phyloP scores from a whole-genome alignment of 805 yeast genomes.

The Clavispora carvajalis region DNA sequence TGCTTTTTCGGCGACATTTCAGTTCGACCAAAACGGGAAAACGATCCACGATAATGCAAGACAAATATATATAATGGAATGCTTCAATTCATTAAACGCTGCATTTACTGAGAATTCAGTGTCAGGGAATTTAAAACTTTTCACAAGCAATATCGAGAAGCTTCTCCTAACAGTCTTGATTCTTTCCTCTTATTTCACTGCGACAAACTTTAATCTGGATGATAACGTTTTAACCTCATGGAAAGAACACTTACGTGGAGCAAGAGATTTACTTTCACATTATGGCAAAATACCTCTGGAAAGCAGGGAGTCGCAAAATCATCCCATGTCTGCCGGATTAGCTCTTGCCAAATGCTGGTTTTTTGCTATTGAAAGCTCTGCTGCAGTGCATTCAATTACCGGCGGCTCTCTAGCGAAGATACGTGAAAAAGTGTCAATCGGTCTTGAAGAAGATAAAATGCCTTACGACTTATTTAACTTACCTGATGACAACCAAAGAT shows the following conservation, averaged over 20 bases:
- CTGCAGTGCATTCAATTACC: conserved; percentile 14
- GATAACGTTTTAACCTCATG: conserved; percentile 14
- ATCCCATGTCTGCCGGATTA: conserved; percentile 16
- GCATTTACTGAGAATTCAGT: conserved; percentile 13
- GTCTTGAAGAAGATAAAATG: background rate
- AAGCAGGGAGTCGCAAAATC: conserved; percentile 2
- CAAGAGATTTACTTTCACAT: conserved; percentile 20
- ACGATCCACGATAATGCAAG: conserved; percentile 17
- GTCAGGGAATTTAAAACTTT: conserved; percentile 4
- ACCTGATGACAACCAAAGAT: conserved; percentile 2
- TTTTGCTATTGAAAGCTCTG: conserved; percentile 22
- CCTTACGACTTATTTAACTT: conserved; percentile 3
- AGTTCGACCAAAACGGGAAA: conserved; percentile 19
- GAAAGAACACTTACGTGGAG: conserved; percentile 22
- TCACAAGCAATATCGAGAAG: conserved; percentile 19
- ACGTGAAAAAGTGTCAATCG: conserved; percentile 1
- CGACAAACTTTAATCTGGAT: conserved; percentile 10
- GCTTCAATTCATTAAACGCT: conserved; percentile 16
- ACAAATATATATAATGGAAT: conserved; percentile 16
- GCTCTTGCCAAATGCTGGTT: conserved; percentile 25
- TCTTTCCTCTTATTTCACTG: conserved; percentile 21
- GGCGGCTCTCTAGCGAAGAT: conserved; percentile 12
- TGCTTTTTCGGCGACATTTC: conserved; percentile 24
- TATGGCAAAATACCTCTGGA: conserved; percentile 11
- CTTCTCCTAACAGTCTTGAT: conserved; percentile 22